Evolutionary conservation across 768 basidiomycete species (phyloP), one percentile per base, ranked within the genome.

Genomic region (Termitomyces sp.): DNA sequence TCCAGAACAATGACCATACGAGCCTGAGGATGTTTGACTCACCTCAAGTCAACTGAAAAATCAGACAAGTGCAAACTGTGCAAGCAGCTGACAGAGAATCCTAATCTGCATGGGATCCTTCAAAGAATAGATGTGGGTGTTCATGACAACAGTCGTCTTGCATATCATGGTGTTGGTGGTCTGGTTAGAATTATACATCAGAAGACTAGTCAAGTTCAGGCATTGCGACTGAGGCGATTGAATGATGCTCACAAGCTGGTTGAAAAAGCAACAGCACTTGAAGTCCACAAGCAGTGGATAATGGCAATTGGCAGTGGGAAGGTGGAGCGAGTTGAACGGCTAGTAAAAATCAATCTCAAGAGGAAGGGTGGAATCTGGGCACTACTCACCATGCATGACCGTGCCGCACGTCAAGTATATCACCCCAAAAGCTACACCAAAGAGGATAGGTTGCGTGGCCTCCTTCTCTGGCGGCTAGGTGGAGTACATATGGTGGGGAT

Each of bases 241-340:
- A 68, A 67, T 38, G 60, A 67, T 26, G 63, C 65, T 1, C 46
- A 52, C 20, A 63, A 57, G 18, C 51, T 70, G 1, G 53, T 62
- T 5, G 35, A 3, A 18, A 58, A 62, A 22, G 60, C 62, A 1
- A 26, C 50, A n/a, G 55, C 59, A 8, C 51, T 70, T 2, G 46
- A 58, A 1, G 58, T 66, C 10, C 61, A 66, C 14, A 70, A 68
- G 40, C 50, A 62, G 1, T 52, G 63, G 22, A 28, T 67, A n/a
- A n/a, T 67, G 36, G 66, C 69, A 2, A 62, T 67, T 36, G 56
- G 61, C 9, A 68, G 65, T 48, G 65, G 65, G 14, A 61, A 64
- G 53, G 60, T 66, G 13, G 36, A 57, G 22, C 24, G 49, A 36
- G 45, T 67, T n/a, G 62, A 66, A 20, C 55, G 55, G 5, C n/a